A percentile compares a stretch with the other conserved stretches of the same genome.
Conservation (phyloP, 192 early-diverging fungal species). For the Allomyces macrogynus region DNA sequence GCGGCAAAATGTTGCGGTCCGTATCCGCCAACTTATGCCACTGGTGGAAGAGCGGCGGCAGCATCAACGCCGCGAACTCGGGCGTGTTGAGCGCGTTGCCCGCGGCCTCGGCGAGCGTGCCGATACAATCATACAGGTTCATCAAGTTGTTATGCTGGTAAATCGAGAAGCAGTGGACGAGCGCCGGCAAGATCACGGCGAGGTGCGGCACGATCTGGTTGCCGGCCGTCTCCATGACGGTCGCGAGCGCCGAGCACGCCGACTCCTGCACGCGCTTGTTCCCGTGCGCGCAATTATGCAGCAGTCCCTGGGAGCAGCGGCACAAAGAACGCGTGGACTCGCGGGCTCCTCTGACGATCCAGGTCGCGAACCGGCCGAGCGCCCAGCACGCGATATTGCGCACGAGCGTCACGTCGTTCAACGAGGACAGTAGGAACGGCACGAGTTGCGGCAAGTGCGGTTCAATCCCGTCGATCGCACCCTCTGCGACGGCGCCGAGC, state of each 20-base stretch:
- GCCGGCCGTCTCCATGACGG: constrained; percentile 81
- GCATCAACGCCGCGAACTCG: constrained; percentile 59
- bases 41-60: constrained; percentile 69
- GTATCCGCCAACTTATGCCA: constrained; percentile 65
- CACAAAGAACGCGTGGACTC: constrained; percentile 52
- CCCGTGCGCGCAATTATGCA: constrained; percentile 66
- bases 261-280: constrained; percentile 98
- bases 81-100: constrained; percentile 59
- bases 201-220: constrained; percentile 67
- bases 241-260: constrained; percentile 87
- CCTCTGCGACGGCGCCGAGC: constrained; percentile 92
- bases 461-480: constrained; percentile 73
- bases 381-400: constrained; percentile 99
- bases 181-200: constrained; percentile 63
- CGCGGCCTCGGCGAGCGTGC: constrained; percentile 90
- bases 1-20: constrained; percentile 82
- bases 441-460: constrained; percentile 70
- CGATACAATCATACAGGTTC: constrained; percentile 90
- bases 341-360: constrained; percentile 42
- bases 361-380: constrained; percentile 73
- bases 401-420: constrained; percentile 76
- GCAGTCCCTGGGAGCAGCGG: constrained; percentile 60
- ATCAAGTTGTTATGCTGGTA: constrained; percentile 94
- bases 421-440: constrained; percentile 60
- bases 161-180: constrained; percentile 60